phyloP scores from a whole-genome alignment of 129 eudicot genomes.

The Sambucus nigra region DNA sequence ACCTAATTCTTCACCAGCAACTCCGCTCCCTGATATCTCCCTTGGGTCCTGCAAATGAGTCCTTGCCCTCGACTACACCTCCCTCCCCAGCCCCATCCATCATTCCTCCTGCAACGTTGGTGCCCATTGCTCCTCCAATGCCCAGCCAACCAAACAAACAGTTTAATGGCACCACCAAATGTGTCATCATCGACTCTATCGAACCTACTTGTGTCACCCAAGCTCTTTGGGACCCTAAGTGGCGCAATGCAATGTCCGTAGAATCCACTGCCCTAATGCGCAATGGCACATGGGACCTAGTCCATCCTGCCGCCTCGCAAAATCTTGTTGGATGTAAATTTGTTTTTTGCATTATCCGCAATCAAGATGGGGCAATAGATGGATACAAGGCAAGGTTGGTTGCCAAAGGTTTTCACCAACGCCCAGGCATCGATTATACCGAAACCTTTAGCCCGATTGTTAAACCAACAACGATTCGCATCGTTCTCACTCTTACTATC shows the following conservation, averaged over 20 bases:
- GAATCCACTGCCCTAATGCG: background rate
- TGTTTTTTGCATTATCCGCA: background rate
- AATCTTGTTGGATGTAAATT: background rate
- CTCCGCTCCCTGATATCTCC: too few relatives aligned
- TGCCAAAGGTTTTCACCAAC: background rate
- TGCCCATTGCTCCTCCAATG: too few relatives aligned
- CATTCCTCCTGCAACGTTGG: too few relatives aligned
- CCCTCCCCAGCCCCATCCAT: too few relatives aligned
- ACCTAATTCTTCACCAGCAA: too few relatives aligned
- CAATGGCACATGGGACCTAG: background rate
- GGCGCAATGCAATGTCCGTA: background rate
- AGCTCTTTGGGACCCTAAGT: too few relatives aligned
- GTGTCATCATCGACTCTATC: too few relatives aligned
- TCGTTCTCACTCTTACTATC: background rate
- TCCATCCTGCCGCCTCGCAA: background rate
- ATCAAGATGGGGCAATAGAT: background rate
- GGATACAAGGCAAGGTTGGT: background rate
- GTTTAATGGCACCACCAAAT: too few relatives aligned
- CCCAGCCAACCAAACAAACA: too few relatives aligned
- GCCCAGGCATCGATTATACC: background rate
- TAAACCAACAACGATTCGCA: background rate
- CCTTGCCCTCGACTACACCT: too few relatives aligned
- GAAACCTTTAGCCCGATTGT: slow-evolving; percentile 3
- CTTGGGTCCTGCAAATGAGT: too few relatives aligned
- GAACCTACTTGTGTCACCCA: too few relatives aligned